phyloP scores from a whole-genome alignment of 805 yeast species.

The Starmerella potacharoeniae region DNA sequence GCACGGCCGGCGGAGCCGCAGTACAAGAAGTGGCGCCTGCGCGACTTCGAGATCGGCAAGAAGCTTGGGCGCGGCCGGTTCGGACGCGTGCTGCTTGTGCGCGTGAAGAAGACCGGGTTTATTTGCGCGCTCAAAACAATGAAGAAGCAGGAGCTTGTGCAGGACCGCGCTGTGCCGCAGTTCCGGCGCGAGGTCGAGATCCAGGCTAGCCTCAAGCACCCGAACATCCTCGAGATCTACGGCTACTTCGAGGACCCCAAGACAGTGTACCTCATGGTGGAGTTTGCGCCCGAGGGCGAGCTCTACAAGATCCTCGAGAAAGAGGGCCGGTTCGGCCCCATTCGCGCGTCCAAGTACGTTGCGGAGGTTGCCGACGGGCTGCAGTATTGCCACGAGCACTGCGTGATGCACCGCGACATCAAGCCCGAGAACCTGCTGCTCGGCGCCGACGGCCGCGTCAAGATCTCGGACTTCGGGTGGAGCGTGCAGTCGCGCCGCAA shows the following conservation, averaged over 20 bases:
- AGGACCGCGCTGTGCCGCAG: slow-evolving; percentile 69
- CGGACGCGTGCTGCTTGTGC: slow-evolving; percentile 84
- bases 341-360: slow-evolving; percentile 60
- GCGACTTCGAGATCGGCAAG: slow-evolving; percentile 77
- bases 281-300: slow-evolving; percentile 79
- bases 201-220: slow-evolving; percentile 64
- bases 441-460: slow-evolving; percentile 53
- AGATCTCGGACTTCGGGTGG: slow-evolving; percentile 95
- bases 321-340: slow-evolving; percentile 54
- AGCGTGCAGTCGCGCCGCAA: slow-evolving; percentile 56
- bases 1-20: neutral
- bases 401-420: slow-evolving; percentile 81
- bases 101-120: slow-evolving; percentile 61
- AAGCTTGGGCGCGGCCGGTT: slow-evolving; percentile 87
- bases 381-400: slow-evolving; percentile 61
- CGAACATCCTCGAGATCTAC: slow-evolving; percentile 65
- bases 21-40: slow-evolving; percentile 31
- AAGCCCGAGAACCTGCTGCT: slow-evolving; percentile 87
- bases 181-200: slow-evolving; percentile 86
- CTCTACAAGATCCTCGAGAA: slow-evolving; percentile 58
- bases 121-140: slow-evolving; percentile 85
- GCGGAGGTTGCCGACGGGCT: slow-evolving; percentile 76
- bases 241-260: slow-evolving; percentile 76
- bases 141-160: slow-evolving; percentile 69
- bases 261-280: slow-evolving; percentile 73